Base-by-base conservation (phyloP, 345 rosid genomes). In the Punica granatum region DNA sequence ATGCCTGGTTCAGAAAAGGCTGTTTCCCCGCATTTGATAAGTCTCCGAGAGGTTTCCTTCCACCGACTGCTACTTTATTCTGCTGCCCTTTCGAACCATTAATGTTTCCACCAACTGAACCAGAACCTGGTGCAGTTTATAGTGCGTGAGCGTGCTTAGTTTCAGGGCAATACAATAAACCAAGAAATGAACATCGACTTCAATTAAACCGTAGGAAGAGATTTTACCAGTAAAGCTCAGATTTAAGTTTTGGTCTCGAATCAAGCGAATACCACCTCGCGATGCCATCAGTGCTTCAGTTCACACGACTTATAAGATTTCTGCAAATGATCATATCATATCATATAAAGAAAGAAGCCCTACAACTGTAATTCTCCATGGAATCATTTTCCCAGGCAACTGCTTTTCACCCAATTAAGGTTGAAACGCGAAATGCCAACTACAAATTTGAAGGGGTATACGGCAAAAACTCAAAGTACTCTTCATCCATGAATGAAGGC, bases 41-140 rank as follows among this genome's bases (percentile, higher is more conserved):
- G 63, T 87, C 89, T 53, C 92, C 82, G 19, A 87, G 92, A 1
- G 89, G 88, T 61, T 74, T 87, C 78, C 92, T 80, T 68, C 83
- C 83, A 16, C 78, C 79, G 28, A 74, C 53, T 64, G 69, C 78
- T 56, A 78, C 81, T 60, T n/a, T n/a, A n/a, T 74, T 77, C 74
- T 67, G 81, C 23, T 67, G 74, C 6, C 49, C 73, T 65, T 78
- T 79, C 25, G 74, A 63, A 63, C 63, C 72, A 26, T 72, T 76
- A 32, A 65, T 68, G 41, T 83, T 79, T 54, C 77, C 71, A 43
- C 71, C 75, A 67, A 66, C 63, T 64, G 86, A 73, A 65, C 63
- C 66, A 37, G 80, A 77, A 73, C 70, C 60, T 42, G 34, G 6
- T 63, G 21, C 66, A 1, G 36, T 63, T 51, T 66, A 39, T 21